A percentile compares a stretch with the other conserved stretches of the same genome.
Conservation (phyloP, 2,329 filamentous ascomycete genomes). For the Aphanoascus verrucosus region DNA sequence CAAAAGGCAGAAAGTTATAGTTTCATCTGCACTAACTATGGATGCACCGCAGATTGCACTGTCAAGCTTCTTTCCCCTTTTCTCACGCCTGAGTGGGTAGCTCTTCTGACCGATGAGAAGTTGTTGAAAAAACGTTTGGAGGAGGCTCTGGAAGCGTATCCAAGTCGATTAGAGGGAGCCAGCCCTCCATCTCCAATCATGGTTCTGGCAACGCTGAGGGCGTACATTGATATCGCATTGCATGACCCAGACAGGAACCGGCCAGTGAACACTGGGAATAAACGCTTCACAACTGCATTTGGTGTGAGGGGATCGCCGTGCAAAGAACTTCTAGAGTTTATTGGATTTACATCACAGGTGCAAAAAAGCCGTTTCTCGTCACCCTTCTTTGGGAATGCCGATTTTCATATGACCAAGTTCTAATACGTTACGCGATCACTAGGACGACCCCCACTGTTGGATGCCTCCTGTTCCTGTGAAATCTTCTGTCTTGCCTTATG, state of each 20-base stretch:
- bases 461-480: constrained; percentile 31
- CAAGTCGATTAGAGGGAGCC: constrained; percentile 45
- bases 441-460: constrained; percentile 34
- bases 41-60: constrained; percentile 45
- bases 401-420: neutral
- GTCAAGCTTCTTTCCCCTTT: constrained; percentile 44
- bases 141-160: constrained; percentile 41
- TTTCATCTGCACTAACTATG: constrained; percentile 50
- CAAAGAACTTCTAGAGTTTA: constrained; percentile 44
- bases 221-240: constrained; percentile 51
- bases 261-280: constrained; percentile 50
- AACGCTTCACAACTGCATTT: constrained; percentile 54
- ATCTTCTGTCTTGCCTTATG: constrained; percentile 29
- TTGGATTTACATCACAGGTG: constrained; percentile 47
- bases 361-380: constrained; percentile 5
- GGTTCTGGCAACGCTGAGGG: constrained; percentile 46
- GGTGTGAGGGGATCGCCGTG: constrained; percentile 47
- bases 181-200: constrained; percentile 43
- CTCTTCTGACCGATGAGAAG: constrained; percentile 45
- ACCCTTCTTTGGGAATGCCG: neutral
- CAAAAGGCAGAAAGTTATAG: constrained; percentile 36
- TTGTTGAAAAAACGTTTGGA: constrained; percentile 45
- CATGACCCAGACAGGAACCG: constrained; percentile 41
- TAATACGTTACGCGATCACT: neutral
- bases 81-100: constrained; percentile 39